Conservation (phyloP, 345 rosid species). For the Aquilaria sinensis region DNA sequence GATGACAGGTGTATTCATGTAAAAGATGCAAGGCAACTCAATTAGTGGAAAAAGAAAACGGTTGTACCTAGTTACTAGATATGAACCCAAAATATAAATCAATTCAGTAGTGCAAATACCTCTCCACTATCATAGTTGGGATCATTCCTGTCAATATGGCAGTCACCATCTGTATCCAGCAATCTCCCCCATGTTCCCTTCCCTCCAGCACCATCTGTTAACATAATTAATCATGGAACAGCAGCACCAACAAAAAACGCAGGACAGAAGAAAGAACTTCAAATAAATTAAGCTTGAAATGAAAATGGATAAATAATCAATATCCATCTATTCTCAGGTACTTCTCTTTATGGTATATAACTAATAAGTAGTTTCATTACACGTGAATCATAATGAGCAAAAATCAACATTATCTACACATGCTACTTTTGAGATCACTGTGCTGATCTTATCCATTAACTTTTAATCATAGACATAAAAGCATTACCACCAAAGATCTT, state of each 20-base stretch:
- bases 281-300: background rate
- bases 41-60: background rate
- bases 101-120: constrained; percentile 36
- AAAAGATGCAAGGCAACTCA: background rate
- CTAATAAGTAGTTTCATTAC: no score
- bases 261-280: no score
- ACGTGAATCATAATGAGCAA: no score
- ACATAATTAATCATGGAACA: constrained; percentile 7
- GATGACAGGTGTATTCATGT: background rate
- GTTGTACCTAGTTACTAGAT: background rate
- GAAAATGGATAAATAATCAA: background rate
- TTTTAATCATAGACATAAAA: no score
- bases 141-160: constrained; percentile 74
- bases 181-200: constrained; percentile 98
- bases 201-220: constrained; percentile 94
- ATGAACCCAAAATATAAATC: constrained; percentile 1
- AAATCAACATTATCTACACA: no score
- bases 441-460: no score
- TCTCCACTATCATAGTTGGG: constrained; percentile 99
- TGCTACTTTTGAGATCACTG: no score
- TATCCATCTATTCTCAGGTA: background rate
- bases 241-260: background rate
- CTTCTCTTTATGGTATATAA: no score
- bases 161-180: constrained; percentile 73
- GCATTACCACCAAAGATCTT: no score